Percentiles rank a stretch among this genome's conserved stretches.
phyloP scores from a whole-genome alignment of 164 flowering plant genomes.

The Kalanchoe fedtschenkoi region DNA sequence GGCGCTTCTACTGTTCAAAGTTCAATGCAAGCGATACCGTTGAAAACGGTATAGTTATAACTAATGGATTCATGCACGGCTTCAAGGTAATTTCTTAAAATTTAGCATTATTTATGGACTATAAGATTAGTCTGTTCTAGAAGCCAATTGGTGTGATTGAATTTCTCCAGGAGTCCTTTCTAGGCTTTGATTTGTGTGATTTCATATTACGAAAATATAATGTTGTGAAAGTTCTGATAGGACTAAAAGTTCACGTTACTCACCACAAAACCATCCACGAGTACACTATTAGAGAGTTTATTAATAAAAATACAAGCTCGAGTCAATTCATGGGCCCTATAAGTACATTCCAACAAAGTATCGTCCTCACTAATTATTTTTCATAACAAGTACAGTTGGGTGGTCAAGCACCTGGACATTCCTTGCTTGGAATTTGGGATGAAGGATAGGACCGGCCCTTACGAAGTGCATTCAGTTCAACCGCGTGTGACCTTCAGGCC shows the following conservation, averaged over 20 bases:
- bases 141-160: constrained; percentile 42
- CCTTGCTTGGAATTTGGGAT: constrained; percentile 67
- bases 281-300: constrained; percentile 36
- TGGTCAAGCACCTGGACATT: constrained; percentile 26
- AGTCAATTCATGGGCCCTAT: constrained; percentile 27
- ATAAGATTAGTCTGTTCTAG: constrained; percentile 41
- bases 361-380: constrained; percentile 38
- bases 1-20: constrained; percentile 24
- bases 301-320: constrained; percentile 14
- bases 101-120: constrained; percentile 44
- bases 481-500: no score
- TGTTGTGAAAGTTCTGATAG: constrained; percentile 27
- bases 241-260: constrained; percentile 48
- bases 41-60: constrained; percentile 37
- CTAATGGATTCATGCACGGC: constrained; percentile 45
- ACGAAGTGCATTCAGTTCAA: no score
- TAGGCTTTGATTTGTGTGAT: constrained; percentile 10
- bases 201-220: constrained; percentile 9
- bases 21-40: constrained; percentile 20
- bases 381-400: constrained; percentile 26
- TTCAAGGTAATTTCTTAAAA: constrained; percentile 55
- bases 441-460: constrained; percentile 17
- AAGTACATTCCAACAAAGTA: constrained; percentile 12
- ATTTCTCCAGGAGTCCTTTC: constrained; percentile 34
- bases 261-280: constrained; percentile 53